phyloP scores from a whole-genome alignment of 306 rosid species.

The Rosa multiflora region DNA sequence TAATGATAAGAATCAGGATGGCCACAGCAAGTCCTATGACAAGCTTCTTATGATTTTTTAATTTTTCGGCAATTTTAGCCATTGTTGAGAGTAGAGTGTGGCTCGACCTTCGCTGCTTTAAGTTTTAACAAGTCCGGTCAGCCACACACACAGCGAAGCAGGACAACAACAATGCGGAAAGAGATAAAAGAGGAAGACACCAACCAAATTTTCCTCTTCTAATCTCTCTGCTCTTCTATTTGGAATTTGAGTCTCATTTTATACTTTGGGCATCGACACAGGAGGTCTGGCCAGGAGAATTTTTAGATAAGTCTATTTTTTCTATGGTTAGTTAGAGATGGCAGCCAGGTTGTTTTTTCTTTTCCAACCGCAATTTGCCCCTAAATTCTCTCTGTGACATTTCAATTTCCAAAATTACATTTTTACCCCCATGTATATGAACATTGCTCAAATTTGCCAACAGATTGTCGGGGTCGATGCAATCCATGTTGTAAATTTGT shows the following conservation, averaged over 20 bases:
- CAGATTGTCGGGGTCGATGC: too few species aligned
- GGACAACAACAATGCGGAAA: not conserved
- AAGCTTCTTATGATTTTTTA: too few species aligned
- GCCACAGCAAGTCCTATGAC: too few species aligned
- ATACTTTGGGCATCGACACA: conserved; percentile 3
- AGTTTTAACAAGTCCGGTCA: conserved; percentile 30
- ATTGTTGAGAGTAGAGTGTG: conserved; percentile 20
- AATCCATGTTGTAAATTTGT: too few species aligned
- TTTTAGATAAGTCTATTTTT: conserved; percentile 44
- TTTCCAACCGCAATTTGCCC: too few species aligned
- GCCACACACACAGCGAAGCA: not conserved
- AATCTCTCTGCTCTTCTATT: conserved; percentile 1
- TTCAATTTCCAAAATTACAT: too few species aligned
- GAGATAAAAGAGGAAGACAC: not conserved
- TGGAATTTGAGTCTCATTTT: conserved; percentile 7
- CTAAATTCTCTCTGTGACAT: too few species aligned
- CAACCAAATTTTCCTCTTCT: conserved; percentile 1
- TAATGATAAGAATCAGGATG: not conserved
- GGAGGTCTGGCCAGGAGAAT: conserved; percentile 45
- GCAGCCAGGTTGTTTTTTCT: too few species aligned
- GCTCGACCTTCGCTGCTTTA: conserved; percentile 73
- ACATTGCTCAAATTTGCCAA: too few species aligned
- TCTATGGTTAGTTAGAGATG: conserved; percentile 9
- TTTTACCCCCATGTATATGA: too few species aligned
- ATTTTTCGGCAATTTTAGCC: conserved; percentile 27